Conservation (phyloP, 768 basidiomycete genomes). For the Termitomyces sp. region DNA sequence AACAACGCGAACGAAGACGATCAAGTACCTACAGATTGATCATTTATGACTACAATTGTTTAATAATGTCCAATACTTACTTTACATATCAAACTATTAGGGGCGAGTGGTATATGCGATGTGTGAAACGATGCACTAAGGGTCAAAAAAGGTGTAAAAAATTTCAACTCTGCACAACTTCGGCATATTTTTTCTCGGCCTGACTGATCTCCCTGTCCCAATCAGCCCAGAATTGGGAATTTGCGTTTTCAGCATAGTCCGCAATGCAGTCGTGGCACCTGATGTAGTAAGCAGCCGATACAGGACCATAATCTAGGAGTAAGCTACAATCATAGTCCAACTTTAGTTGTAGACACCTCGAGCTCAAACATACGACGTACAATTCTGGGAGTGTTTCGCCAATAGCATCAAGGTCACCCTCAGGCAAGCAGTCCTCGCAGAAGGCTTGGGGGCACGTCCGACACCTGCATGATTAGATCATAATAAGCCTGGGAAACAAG, state of each 20-base stretch:
- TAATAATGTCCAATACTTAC: not conserved
- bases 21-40: too few relatives aligned
- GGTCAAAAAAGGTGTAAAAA: not conserved
- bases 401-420: constrained; percentile 42
- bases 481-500: not conserved
- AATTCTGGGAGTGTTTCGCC: constrained; percentile 57
- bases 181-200: constrained; percentile 21
- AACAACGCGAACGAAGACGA: not conserved
- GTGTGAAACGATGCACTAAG: not conserved
- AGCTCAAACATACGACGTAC: constrained; percentile 25
- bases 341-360: not conserved
- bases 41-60: too few relatives aligned
- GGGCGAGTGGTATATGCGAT: not conserved
- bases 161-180: not conserved
- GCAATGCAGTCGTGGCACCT: constrained; percentile 43
- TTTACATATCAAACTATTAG: not conserved
- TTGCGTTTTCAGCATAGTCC: constrained; percentile 28
- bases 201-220: constrained; percentile 37
- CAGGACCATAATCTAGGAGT: constrained; percentile 33
- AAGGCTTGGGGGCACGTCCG: constrained; percentile 55
- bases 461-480: constrained; percentile 31
- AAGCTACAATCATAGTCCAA: constrained; percentile 19
- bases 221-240: constrained; percentile 24
- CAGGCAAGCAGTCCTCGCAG: constrained; percentile 57
- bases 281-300: constrained; percentile 39